Evolutionary conservation across 345 rosid species (phyloP).

Genomic region (Melaleuca quinquenervia): DNA sequence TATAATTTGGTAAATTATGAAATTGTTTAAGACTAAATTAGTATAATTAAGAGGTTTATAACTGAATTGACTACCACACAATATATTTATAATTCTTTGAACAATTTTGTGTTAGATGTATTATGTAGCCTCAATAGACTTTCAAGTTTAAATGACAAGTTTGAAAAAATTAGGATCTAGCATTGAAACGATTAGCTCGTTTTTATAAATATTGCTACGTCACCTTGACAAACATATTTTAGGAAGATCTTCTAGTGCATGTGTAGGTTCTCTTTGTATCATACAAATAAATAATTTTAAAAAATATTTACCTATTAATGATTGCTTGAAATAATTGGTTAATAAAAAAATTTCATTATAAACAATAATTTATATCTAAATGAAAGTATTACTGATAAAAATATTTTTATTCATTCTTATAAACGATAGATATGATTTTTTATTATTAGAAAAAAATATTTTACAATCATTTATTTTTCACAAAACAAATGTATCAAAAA

Average conservation of each 20-base stretch:
- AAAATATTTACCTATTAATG: background rate
- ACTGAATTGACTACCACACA: rapidly evolving
- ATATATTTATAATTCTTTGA: rapidly evolving
- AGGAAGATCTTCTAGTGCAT: background rate
- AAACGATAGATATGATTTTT: background rate
- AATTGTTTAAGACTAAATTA: background rate
- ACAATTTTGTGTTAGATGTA: background rate
- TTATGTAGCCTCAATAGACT: background rate
- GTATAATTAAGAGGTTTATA: background rate
- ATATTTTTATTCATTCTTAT: background rate
- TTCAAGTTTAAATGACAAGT: background rate
- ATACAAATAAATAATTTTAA: background rate
- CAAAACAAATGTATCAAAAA: background rate
- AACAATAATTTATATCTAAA: background rate
- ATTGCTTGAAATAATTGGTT: background rate
- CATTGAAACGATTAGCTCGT: background rate
- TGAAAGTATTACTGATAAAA: no score
- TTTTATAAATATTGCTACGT: background rate
- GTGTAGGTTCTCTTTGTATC: background rate
- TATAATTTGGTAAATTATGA: background rate
- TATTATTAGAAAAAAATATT: background rate
- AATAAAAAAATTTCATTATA: background rate
- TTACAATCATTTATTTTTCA: background rate
- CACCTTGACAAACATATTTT: background rate
- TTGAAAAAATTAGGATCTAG: background rate